Evolutionary conservation across 1,139 yeast species (phyloP).

Genomic region (Pichia sp.): DNA sequence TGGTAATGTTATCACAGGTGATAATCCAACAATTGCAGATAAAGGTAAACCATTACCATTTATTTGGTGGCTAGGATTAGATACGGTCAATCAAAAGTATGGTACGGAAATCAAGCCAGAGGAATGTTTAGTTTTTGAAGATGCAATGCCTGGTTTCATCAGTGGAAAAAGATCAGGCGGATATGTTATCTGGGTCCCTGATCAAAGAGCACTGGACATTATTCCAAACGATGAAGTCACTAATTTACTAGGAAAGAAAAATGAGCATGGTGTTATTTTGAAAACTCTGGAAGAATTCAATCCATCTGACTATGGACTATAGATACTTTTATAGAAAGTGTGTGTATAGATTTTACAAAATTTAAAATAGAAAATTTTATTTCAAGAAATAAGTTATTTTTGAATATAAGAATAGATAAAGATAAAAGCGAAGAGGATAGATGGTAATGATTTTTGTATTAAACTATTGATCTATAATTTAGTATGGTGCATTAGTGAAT

Average conservation of each 20-base stretch:
- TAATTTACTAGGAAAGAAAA: slow-evolving; percentile 35
- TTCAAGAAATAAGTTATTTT: no score
- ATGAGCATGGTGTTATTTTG: slow-evolving; percentile 51
- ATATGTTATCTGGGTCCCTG: slow-evolving; percentile 88
- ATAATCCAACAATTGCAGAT: slow-evolving; percentile 73
- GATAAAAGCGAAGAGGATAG: no score
- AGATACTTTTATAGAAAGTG: no score
- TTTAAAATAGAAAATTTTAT: no score
- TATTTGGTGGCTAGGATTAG: slow-evolving; percentile 80
- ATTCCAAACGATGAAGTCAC: slow-evolving; percentile 37
- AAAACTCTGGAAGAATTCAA: slow-evolving; percentile 51
- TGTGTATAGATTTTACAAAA: no score
- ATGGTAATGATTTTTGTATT: no score
- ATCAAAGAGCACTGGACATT: slow-evolving; percentile 43
- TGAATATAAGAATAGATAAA: no score
- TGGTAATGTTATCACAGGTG: slow-evolving; percentile 75
- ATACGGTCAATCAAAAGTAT: slow-evolving; percentile 20
- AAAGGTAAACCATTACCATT: slow-evolving; percentile 92
- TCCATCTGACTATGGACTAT: slow-evolving; percentile 40
- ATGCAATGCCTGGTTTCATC: slow-evolving; percentile 82
- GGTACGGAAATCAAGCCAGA: slow-evolving; percentile 50
- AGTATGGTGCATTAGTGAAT: slow-evolving; percentile 67
- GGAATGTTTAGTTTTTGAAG: slow-evolving; percentile 89
- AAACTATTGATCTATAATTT: no score
- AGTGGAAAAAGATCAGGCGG: slow-evolving; percentile 86